These are phyloP conservation scores for Marchantia polymorpha DNA, from an alignment of 225 moss, liverwort and hornwort species.

Conservation along the genomic window DNA sequence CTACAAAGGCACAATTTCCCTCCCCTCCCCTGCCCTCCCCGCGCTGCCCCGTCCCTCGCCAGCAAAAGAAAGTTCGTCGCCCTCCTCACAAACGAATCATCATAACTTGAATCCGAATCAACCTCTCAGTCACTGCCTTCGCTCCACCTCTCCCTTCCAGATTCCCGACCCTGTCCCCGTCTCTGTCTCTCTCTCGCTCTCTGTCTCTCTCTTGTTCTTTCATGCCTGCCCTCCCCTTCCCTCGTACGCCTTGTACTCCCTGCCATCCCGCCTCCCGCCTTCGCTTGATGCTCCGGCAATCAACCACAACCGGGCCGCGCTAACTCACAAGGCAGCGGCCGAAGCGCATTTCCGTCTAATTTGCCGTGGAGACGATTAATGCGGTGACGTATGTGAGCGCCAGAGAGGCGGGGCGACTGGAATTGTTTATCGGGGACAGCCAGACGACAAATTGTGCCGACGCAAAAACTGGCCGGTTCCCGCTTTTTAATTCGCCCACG, in stretches of 20 bases:
- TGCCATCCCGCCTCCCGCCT: conserved; percentile 11
- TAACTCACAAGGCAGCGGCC: not conserved
- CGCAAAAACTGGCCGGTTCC: not conserved
- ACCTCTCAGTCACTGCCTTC: not conserved
- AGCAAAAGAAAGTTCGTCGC: not conserved
- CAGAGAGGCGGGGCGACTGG: not conserved
- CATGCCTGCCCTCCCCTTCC: not conserved
- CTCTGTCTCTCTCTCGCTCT: not conserved
- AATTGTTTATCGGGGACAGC: not conserved
- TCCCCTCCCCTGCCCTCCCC: not conserved
- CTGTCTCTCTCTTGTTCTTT: too few species aligned
- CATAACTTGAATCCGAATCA: not conserved
- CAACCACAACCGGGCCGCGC: too few species aligned
- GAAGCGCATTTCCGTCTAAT: not conserved
- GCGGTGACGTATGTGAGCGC: not conserved
- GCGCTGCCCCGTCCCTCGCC: too few species aligned
- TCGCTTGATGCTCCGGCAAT: not conserved
- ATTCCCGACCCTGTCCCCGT: not conserved
- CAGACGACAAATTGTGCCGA: not conserved
- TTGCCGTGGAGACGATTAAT: not conserved
- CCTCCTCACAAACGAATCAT: not conserved
- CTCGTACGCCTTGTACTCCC: not conserved
- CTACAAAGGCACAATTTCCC: not conserved
- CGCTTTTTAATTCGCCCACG: too few species aligned
- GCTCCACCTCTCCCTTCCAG: not conserved